Evolutionary conservation across 768 basidiomycete genomes (phyloP).

Genomic region (Pleurotus djamor): DNA sequence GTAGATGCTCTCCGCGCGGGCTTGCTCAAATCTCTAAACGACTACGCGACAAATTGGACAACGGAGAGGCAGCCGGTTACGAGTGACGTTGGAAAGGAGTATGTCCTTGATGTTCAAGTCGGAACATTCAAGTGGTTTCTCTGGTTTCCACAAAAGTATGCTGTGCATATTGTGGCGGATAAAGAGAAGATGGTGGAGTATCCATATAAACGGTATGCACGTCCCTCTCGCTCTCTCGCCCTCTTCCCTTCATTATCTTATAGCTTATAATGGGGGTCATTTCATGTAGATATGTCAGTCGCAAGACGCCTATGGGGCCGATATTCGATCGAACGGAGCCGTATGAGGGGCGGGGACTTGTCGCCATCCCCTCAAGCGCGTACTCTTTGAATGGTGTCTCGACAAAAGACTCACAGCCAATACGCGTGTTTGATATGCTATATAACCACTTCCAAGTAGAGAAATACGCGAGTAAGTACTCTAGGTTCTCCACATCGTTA

Average conservation of each 20-base stretch:
- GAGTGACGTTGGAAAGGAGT: neutral
- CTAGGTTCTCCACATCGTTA: neutral
- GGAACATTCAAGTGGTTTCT: neutral
- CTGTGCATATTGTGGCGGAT: neutral
- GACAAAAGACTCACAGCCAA: neutral
- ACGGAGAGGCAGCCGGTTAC: neutral
- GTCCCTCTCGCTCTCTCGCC: neutral
- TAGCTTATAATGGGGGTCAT: too few species aligned
- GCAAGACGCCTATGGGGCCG: neutral
- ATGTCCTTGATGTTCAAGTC: neutral
- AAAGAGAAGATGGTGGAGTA: neutral
- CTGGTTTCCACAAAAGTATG: constrained; percentile 4
- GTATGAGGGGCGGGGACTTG: neutral
- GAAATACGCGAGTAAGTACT: constrained; percentile 2
- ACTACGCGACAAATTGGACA: neutral
- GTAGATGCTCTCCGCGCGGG: neutral
- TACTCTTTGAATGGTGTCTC: neutral
- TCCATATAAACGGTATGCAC: neutral
- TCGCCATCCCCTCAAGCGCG: neutral
- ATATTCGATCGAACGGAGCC: constrained; percentile 1
- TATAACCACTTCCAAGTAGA: constrained; percentile 10
- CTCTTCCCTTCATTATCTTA: neutral
- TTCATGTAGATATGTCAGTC: neutral
- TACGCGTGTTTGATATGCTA: constrained; percentile 2
- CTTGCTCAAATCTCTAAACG: neutral